These are phyloP conservation scores for Sarcodon aspratus DNA, from an alignment of 768 basidiomycete genomes.

Conservation along the genomic window DNA sequence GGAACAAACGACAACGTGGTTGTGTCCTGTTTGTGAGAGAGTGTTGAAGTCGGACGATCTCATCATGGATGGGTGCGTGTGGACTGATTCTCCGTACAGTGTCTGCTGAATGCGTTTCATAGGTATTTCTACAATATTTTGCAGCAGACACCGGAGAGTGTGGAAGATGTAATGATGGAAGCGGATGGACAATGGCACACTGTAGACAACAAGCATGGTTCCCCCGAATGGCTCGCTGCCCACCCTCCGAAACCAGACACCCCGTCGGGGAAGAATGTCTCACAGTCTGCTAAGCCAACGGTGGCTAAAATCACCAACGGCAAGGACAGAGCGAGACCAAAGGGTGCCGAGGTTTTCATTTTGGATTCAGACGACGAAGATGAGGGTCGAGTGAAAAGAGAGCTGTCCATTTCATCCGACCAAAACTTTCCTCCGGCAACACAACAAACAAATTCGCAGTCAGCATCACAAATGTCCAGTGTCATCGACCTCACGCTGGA, in stretches of 20 bases:
- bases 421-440: conserved; percentile 4
- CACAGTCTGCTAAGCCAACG: conserved; percentile 9
- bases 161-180: conserved; percentile 92
- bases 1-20: conserved; percentile 93
- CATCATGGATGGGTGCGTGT: conserved; percentile 78
- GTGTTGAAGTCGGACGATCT: conserved; percentile 69
- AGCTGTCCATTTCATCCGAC: conserved; percentile 55
- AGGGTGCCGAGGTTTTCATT: conserved; percentile 47
- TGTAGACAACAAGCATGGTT: conserved; percentile 74
- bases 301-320: conserved; percentile 15
- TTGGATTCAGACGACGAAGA: conserved; percentile 65
- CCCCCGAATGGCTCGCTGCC: conserved; percentile 51
- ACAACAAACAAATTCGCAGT: conserved; percentile 15
- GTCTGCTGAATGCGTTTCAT: background rate
- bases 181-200: conserved; percentile 96
- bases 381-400: conserved; percentile 64
- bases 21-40: conserved; percentile 89
- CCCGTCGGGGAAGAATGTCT: conserved; percentile 6
- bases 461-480: conserved; percentile 16
- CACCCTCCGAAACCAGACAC: conserved; percentile 23
- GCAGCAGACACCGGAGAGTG: conserved; percentile 58
- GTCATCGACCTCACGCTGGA: conserved; percentile 84
- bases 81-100: conserved; percentile 1
- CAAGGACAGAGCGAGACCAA: conserved; percentile 34
- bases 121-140: conserved; percentile 89